These are phyloP conservation scores for Geotrichum macrosporum DNA, from an alignment of 1,139 yeast species.

Conservation along the genomic window DNA sequence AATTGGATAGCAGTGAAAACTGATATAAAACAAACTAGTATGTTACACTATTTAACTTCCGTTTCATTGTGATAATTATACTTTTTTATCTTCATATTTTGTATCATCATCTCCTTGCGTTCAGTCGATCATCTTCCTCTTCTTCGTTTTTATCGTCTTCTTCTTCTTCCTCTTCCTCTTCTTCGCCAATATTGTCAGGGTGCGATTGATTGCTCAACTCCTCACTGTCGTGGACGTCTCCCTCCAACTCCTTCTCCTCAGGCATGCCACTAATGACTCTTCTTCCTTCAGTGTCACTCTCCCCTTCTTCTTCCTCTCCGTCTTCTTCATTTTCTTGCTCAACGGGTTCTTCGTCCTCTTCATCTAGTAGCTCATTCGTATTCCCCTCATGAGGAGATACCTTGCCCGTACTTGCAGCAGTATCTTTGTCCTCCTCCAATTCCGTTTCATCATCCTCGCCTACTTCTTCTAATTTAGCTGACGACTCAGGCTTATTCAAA, in stretches of 20 bases:
- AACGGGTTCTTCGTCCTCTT: no score
- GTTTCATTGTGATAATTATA: neutral
- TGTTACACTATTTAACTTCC: neutral
- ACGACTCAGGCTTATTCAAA: slow-evolving; percentile 11
- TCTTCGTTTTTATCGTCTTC: slow-evolving; percentile 22
- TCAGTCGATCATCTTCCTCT: slow-evolving; percentile 21
- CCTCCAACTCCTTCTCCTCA: slow-evolving; percentile 20
- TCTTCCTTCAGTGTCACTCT: slow-evolving; percentile 15
- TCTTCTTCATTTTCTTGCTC: slow-evolving; percentile 21
- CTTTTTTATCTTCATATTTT: neutral
- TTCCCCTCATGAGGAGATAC: neutral
- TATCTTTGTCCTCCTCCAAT: slow-evolving; percentile 22
- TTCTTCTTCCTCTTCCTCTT: slow-evolving; percentile 27
- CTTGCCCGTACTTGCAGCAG: neutral
- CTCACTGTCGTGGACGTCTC: neutral
- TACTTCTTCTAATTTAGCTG: slow-evolving; percentile 17
- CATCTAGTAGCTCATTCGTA: neutral
- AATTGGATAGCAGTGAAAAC: no score
- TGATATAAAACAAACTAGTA: no score
- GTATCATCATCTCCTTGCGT: slow-evolving; percentile 13
- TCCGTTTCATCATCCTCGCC: slow-evolving; percentile 25
- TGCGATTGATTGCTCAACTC: slow-evolving; percentile 13
- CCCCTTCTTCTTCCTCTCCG: slow-evolving; percentile 17
- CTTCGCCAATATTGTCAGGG: no score
- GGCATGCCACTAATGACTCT: slow-evolving; percentile 15